These are phyloP conservation scores for Monilinia vaccinii-corymbosi DNA, from an alignment of 2,329 filamentous ascomycete genomes.

Conservation along the genomic window DNA sequence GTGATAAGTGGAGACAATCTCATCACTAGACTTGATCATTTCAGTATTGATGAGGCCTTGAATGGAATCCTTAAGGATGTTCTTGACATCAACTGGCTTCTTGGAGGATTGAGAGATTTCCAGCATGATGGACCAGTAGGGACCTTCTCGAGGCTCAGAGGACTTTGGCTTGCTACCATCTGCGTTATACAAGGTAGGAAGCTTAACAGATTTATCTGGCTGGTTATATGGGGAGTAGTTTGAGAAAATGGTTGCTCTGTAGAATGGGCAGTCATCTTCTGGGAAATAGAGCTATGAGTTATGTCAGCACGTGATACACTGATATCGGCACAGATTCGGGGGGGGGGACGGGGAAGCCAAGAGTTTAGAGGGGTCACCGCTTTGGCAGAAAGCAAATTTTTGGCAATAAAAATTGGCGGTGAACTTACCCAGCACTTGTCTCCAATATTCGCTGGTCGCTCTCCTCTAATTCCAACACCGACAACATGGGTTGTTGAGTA, in stretches of 20 bases:
- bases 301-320: slow-evolving; percentile 21
- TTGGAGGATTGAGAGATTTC: slow-evolving; percentile 92
- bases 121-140: slow-evolving; percentile 99
- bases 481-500: slow-evolving; percentile 98
- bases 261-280: slow-evolving; percentile 97
- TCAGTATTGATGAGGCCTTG: slow-evolving; percentile 96
- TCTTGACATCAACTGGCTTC: slow-evolving; percentile 87
- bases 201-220: slow-evolving; percentile 70
- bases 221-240: slow-evolving; percentile 99
- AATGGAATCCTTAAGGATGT: slow-evolving; percentile 81
- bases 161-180: slow-evolving; percentile 74
- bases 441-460: slow-evolving; percentile 87
- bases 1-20: slow-evolving; percentile 98
- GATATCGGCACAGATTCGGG: background rate
- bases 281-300: slow-evolving; percentile 78
- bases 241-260: slow-evolving; percentile 99
- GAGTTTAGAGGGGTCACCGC: background rate
- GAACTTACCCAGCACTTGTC: slow-evolving; percentile 91
- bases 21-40: slow-evolving; percentile 83
- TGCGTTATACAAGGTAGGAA: slow-evolving; percentile 77
- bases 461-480: slow-evolving; percentile 87
- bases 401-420: background rate
- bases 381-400: background rate
- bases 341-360: no score
- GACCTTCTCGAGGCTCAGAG: slow-evolving; percentile 68